These are phyloP conservation scores for Collybiopsis confluens DNA, from an alignment of 768 basidiomycete species.

Conservation along the genomic window DNA sequence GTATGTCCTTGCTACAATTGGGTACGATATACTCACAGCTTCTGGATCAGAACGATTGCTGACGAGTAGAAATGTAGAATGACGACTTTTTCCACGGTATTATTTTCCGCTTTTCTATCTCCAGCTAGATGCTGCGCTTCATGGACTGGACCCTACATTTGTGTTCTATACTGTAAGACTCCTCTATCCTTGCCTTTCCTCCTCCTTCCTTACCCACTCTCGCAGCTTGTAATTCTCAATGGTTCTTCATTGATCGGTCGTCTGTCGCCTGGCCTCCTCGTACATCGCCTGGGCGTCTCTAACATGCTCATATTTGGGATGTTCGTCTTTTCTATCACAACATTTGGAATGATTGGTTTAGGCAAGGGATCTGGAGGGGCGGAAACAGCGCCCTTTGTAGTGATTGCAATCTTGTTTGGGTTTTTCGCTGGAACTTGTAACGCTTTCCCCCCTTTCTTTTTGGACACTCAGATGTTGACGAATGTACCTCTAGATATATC, in stretches of 20 bases:
- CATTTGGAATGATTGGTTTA: constrained; percentile 31
- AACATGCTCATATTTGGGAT: constrained; percentile 21
- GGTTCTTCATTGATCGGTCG: constrained; percentile 34
- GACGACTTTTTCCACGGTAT: constrained; percentile 15
- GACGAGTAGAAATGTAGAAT: constrained; percentile 4
- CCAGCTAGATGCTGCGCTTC: constrained; percentile 27
- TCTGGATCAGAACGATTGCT: neutral
- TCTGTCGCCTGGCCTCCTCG: constrained; percentile 30
- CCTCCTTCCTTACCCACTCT: neutral
- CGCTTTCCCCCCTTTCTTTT: constrained; percentile 8
- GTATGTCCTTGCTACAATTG: constrained; percentile 17
- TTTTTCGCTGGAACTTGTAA: constrained; percentile 30
- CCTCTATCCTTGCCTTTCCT: neutral
- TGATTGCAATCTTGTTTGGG: constrained; percentile 26
- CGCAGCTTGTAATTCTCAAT: constrained; percentile 34
- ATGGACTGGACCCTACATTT: constrained; percentile 23
- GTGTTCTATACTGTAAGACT: constrained; percentile 33
- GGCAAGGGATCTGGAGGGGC: constrained; percentile 10
- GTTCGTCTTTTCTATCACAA: constrained; percentile 17
- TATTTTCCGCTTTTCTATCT: constrained; percentile 32
- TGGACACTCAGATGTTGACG: no score
- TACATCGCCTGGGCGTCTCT: constrained; percentile 21
- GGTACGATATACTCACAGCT: constrained; percentile 5
- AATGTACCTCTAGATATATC: constrained; percentile 21
- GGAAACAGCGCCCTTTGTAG: constrained; percentile 11